Evolutionary conservation across 305 asterid genomes (phyloP).

Genomic region (Caryopteris hybrid): DNA sequence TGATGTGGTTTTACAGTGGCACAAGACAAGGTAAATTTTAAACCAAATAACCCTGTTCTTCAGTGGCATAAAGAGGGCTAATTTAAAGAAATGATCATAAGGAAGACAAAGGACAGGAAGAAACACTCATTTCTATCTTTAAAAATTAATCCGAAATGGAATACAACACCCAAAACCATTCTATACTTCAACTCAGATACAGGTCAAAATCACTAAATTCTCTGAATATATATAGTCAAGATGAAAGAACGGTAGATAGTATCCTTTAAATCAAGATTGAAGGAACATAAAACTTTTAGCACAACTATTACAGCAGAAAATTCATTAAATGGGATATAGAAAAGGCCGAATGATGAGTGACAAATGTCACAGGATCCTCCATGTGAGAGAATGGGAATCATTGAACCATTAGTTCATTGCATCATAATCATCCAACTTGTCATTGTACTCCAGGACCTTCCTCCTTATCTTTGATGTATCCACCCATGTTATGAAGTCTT

Average conservation of each 20-base stretch:
- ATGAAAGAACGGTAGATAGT: not conserved
- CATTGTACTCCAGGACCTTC: constrained; percentile 81
- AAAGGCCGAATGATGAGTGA: not conserved
- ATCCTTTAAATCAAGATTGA: not conserved
- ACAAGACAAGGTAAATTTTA: too few relatives aligned
- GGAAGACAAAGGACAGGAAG: too few relatives aligned
- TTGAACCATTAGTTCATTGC: constrained; percentile 47
- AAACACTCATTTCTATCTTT: too few relatives aligned
- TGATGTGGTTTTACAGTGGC: too few relatives aligned
- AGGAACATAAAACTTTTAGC: not conserved
- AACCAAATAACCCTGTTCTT: too few relatives aligned
- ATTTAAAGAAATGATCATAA: too few relatives aligned
- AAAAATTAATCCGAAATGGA: not conserved
- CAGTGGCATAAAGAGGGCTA: too few relatives aligned
- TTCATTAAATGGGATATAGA: not conserved
- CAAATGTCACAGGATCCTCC: not conserved
- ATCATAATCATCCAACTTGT: constrained; percentile 87
- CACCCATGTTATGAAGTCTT: constrained; percentile 97
- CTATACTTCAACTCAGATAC: not conserved
- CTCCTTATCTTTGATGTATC: constrained; percentile 92
- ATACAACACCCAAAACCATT: not conserved
- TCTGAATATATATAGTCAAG: not conserved
- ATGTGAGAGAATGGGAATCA: not conserved
- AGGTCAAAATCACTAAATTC: not conserved
- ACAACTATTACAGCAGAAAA: not conserved